Conservation (phyloP, 345 rosid species). For the Stellera chamaejasme region DNA sequence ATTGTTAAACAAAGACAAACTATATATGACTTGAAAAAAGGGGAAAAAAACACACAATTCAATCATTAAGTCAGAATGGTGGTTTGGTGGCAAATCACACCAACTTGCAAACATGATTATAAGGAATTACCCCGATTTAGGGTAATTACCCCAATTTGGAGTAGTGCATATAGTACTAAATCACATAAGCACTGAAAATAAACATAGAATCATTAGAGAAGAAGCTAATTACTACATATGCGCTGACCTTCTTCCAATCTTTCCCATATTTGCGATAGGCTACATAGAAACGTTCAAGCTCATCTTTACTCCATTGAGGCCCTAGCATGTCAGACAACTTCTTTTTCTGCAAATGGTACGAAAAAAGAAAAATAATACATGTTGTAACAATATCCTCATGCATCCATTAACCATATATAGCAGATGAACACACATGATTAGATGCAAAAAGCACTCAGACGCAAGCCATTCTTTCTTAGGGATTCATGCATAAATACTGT, state of each 20-base stretch:
- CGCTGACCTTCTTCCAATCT: slow-evolving; percentile 76
- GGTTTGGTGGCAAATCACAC: too few species aligned
- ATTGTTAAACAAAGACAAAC: slow-evolving; percentile 7
- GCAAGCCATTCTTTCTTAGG: neutral
- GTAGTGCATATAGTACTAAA: neutral
- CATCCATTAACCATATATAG: neutral
- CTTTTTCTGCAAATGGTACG: slow-evolving; percentile 44
- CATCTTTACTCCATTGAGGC: slow-evolving; percentile 79
- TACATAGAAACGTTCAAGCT: slow-evolving; percentile 65
- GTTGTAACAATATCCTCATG: neutral
- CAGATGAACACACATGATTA: neutral
- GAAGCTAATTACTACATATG: neutral
- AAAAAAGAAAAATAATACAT: neutral
- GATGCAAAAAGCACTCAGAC: neutral
- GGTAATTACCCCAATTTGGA: neutral
- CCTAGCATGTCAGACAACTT: slow-evolving; percentile 77
- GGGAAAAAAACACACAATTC: neutral
- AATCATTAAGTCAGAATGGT: neutral
- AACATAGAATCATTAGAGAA: neutral
- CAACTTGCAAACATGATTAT: too few species aligned
- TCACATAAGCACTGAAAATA: slow-evolving; percentile 4
- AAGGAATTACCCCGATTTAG: neutral
- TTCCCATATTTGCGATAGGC: slow-evolving; percentile 70
- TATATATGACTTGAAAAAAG: neutral
- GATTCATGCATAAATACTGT: neutral